A percentile compares a stretch with the other conserved stretches of the same genome.
These are phyloP conservation scores for Streptanthus diversifolius DNA, from an alignment of 345 rosid species.

Conservation along the genomic window DNA sequence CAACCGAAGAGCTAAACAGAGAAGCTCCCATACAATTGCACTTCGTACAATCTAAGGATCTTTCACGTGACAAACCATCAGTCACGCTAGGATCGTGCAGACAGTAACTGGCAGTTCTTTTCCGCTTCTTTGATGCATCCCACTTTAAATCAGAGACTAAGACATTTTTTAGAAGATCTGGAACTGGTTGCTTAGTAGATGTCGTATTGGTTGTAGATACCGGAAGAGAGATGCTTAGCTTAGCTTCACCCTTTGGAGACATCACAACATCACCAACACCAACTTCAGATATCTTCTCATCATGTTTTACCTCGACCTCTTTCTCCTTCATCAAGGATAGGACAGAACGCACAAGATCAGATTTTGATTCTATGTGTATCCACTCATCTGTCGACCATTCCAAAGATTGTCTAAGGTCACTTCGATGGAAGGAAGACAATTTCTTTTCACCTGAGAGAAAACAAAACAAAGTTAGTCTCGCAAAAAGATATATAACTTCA, in stretches of 20 bases:
- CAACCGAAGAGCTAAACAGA: conserved; percentile 36
- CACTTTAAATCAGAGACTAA: conserved; percentile 56
- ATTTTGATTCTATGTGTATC: conserved; percentile 40
- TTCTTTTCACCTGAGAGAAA: conserved; percentile 57
- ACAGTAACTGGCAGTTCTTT: conserved; percentile 33
- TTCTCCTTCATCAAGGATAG: conserved; percentile 25
- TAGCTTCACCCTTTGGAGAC: conserved; percentile 22
- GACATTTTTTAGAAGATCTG: conserved; percentile 55
- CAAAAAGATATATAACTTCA: neutral
- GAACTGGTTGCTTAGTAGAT: conserved; percentile 28
- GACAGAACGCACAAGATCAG: conserved; percentile 42
- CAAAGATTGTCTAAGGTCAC: conserved; percentile 53
- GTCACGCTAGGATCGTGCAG: conserved; percentile 27
- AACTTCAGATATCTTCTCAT: conserved; percentile 29
- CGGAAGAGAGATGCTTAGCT: conserved; percentile 6
- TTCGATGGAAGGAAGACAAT: conserved; percentile 40
- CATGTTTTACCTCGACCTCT: conserved; percentile 29
- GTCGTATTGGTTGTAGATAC: conserved; percentile 23
- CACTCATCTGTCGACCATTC: conserved; percentile 73
- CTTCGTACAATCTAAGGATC: conserved; percentile 54
- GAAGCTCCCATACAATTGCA: conserved; percentile 57
- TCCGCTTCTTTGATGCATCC: conserved; percentile 61
- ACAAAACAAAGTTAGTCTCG: neutral
- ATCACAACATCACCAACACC: conserved; percentile 11
- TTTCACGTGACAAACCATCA: conserved; percentile 12